Evolutionary conservation across 768 basidiomycete genomes (phyloP).

Genomic region (Lactarius sanguifluus): DNA sequence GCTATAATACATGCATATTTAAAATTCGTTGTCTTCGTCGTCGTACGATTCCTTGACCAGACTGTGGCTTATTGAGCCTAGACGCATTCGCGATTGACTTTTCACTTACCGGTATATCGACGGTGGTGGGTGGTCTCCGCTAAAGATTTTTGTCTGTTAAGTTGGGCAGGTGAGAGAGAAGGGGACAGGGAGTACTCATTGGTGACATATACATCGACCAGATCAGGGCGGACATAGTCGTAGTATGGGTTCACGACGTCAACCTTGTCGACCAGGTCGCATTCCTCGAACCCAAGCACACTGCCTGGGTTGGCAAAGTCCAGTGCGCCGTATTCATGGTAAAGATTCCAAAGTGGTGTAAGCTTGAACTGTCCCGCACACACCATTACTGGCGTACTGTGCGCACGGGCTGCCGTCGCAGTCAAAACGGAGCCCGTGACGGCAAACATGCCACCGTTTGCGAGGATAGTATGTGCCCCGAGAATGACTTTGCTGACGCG

Average conservation of each 20-base stretch:
- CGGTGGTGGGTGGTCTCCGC: conserved; percentile 95
- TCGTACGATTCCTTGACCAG: conserved; percentile 94
- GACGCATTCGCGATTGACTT: conserved; percentile 6
- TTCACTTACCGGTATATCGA: conserved; percentile 78
- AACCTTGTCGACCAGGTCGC: conserved; percentile 77
- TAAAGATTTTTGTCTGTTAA: conserved; percentile 36
- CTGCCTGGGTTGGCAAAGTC: conserved; percentile 75
- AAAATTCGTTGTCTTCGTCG: conserved; percentile 88
- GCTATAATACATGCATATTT: conserved; percentile 29
- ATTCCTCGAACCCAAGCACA: conserved; percentile 73
- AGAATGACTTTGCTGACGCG: conserved; percentile 96
- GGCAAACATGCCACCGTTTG: conserved; percentile 95
- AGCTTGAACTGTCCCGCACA: conserved; percentile 97
- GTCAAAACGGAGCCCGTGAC: conserved; percentile 82
- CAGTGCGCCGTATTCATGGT: conserved; percentile 80
- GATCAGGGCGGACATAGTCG: conserved; percentile 91
- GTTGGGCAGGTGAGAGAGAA: conserved; percentile 15
- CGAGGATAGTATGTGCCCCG: conserved; percentile 92
- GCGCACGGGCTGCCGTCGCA: conserved; percentile 83
- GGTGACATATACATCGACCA: conserved; percentile 92
- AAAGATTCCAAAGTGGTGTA: conserved; percentile 86
- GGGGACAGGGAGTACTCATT: conserved; percentile 75
- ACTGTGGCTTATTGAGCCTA: conserved; percentile 39
- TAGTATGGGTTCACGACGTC: conserved; percentile 96
- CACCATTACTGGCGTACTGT: conserved; percentile 90